phyloP scores from a whole-genome alignment of 2,329 filamentous ascomycete genomes.

The Monilinia vaccinii-corymbosi region DNA sequence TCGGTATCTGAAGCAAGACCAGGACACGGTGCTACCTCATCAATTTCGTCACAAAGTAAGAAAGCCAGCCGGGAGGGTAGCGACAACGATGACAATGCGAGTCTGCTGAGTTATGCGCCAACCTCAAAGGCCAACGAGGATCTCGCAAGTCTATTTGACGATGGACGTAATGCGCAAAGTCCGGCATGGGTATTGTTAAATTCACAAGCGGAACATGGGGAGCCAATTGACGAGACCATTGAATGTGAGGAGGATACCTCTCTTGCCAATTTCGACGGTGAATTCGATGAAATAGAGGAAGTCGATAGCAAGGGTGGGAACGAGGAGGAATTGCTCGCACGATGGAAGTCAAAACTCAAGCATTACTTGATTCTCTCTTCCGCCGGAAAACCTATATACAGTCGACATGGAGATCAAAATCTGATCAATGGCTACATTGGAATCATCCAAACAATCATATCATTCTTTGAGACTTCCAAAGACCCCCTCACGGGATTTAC shows the following conservation, averaged over 20 bases:
- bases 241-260: constrained; percentile 41
- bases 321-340: constrained; percentile 44
- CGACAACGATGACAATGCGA: constrained; percentile 40
- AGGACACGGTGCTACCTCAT: constrained; percentile 17
- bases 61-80: constrained; percentile 34
- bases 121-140: constrained; percentile 51
- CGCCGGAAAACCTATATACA: constrained; percentile 95
- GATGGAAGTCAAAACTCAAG: constrained; percentile 90
- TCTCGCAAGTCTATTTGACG: constrained; percentile 71
- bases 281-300: constrained; percentile 69
- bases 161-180: constrained; percentile 56
- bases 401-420: constrained; percentile 81
- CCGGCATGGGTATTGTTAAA: constrained; percentile 60
- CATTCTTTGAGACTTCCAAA: constrained; percentile 77
- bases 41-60: constrained; percentile 23
- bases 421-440: constrained; percentile 92
- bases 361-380: constrained; percentile 96
- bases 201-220: constrained; percentile 49
- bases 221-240: constrained; percentile 47
- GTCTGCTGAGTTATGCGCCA: constrained; percentile 41
- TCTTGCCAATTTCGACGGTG: constrained; percentile 59
- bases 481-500: constrained; percentile 77
- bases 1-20: constrained; percentile 25
- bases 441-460: constrained; percentile 94
- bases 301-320: constrained; percentile 43